Evolutionary conservation across 352 stramenopile genomes (phyloP).

Genomic region (Pythium rhizo-oryzae): DNA sequence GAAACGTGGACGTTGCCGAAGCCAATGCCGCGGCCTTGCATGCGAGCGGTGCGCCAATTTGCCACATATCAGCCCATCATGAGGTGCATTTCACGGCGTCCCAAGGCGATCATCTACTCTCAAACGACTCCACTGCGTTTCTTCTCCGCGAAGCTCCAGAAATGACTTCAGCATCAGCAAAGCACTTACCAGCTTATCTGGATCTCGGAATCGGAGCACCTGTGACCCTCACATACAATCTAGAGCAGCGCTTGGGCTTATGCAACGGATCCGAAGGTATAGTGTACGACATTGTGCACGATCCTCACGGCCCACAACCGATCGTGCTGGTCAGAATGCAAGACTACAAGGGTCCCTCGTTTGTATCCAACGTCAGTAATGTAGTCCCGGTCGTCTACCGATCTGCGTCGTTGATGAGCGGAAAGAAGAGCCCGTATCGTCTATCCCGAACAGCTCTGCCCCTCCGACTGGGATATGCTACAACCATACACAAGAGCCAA

Average conservation of each 20-base stretch:
- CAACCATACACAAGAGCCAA: constrained; percentile 24
- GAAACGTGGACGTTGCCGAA: constrained; percentile 1
- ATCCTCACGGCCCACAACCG: not conserved
- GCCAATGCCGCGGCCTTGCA: not conserved
- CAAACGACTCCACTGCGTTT: not conserved
- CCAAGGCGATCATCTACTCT: not conserved
- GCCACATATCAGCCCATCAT: constrained; percentile 3
- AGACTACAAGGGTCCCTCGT: constrained; percentile 20
- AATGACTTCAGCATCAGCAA: not conserved
- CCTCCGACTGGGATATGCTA: constrained; percentile 11
- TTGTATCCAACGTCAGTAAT: not conserved
- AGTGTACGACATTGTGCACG: constrained; percentile 13
- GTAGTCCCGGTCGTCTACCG: constrained; percentile 4
- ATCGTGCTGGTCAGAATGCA: constrained; percentile 6
- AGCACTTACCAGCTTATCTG: not conserved
- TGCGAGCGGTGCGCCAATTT: not conserved
- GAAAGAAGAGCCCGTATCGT: not conserved
- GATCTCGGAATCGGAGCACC: constrained; percentile 2
- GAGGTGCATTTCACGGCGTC: constrained; percentile 27
- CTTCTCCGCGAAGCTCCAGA: not conserved
- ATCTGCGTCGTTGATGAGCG: not conserved
- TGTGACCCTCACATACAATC: constrained; percentile 1
- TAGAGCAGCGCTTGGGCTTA: constrained; percentile 4
- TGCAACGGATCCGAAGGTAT: constrained; percentile 14
- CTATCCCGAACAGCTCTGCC: constrained; percentile 13